Evolutionary conservation across 371 early-diverging fungal species (phyloP).

Genomic region (Mucor ambiguus): DNA sequence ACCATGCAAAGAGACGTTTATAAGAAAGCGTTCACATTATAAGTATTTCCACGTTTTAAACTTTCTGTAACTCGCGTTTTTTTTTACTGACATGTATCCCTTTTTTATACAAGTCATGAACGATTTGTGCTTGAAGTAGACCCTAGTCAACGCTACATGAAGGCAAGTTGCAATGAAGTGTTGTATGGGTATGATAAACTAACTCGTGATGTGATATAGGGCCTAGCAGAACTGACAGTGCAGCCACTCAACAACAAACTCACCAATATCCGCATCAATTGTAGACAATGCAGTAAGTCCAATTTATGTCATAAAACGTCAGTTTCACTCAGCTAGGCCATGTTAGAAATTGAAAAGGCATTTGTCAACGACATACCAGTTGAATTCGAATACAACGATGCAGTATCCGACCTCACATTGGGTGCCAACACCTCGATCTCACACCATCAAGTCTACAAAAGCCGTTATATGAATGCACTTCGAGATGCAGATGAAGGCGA

Average conservation of each 20-base stretch:
- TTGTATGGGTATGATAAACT: neutral
- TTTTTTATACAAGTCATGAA: conserved; percentile 52
- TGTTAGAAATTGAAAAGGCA: conserved; percentile 58
- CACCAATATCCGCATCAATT: conserved; percentile 54
- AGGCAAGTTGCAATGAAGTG: conserved; percentile 10
- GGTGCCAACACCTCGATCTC: conserved; percentile 52
- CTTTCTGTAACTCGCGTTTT: conserved; percentile 2
- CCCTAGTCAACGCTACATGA: conserved; percentile 43
- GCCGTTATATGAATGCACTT: conserved; percentile 58
- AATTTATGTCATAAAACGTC: neutral
- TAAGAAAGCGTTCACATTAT: conserved; percentile 49
- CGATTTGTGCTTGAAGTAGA: conserved; percentile 56
- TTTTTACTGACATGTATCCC: conserved; percentile 17
- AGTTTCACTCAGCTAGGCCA: neutral
- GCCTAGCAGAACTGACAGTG: conserved; percentile 64
- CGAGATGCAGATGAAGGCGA: conserved; percentile 73
- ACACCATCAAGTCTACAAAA: conserved; percentile 63
- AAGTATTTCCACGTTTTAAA: conserved; percentile 31
- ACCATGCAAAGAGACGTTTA: conserved; percentile 41
- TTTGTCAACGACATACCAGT: conserved; percentile 59
- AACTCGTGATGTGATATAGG: conserved; percentile 44
- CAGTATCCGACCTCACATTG: conserved; percentile 51
- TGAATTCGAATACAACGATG: conserved; percentile 56
- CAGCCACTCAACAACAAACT: conserved; percentile 57
- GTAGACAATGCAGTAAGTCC: conserved; percentile 64